Conservation (phyloP, 148 eudicot genomes). For the Agrostemma githago region DNA sequence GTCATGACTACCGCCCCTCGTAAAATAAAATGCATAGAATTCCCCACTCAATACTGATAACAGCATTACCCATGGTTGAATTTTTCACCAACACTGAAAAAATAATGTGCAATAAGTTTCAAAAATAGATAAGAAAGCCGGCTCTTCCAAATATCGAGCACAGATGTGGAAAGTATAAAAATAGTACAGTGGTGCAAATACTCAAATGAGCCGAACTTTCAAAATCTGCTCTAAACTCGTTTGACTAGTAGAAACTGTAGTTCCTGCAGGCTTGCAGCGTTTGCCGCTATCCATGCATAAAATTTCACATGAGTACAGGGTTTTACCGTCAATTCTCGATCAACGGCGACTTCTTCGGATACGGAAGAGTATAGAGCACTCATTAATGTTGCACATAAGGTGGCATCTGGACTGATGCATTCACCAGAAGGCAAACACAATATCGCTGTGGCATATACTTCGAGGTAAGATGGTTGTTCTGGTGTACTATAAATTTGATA, state of each 20-base stretch:
- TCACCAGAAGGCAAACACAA: slow-evolving; percentile 91
- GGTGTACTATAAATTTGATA: slow-evolving; percentile 40
- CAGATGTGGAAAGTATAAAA: background rate
- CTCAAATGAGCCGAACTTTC: background rate
- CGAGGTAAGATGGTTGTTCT: slow-evolving; percentile 62
- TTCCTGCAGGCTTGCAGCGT: slow-evolving; percentile 8
- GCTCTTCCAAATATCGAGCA: background rate
- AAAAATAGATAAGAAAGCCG: background rate
- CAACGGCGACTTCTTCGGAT: slow-evolving; percentile 56
- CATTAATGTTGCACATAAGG: slow-evolving; percentile 76
- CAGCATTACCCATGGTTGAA: background rate
- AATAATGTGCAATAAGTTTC: background rate
- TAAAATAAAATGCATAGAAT: background rate
- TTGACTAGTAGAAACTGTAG: background rate
- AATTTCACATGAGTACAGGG: slow-evolving; percentile 2
- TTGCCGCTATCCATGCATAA: background rate
- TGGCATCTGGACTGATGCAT: slow-evolving; percentile 87
- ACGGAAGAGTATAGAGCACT: slow-evolving; percentile 85
- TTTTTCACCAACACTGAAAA: background rate
- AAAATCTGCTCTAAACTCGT: background rate
- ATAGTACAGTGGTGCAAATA: background rate
- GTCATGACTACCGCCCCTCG: background rate
- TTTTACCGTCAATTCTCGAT: slow-evolving; percentile 75
- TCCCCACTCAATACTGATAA: background rate
- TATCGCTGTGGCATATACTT: slow-evolving; percentile 81